Evolutionary conservation across 352 stramenopile genomes (phyloP).

Genomic region (Pythium sukuiense): DNA sequence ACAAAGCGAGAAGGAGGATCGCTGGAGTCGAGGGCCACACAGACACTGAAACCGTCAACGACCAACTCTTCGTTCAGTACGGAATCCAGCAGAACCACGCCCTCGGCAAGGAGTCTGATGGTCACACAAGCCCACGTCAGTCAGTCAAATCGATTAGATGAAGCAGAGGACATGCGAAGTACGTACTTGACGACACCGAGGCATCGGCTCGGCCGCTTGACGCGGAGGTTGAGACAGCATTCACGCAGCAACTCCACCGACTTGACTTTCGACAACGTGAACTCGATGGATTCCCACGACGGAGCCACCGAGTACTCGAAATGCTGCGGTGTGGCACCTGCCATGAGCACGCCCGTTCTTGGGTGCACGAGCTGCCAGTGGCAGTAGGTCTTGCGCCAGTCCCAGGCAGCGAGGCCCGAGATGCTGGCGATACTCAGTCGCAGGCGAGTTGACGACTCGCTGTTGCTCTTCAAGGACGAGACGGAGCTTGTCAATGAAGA

Average conservation of each 20-base stretch:
- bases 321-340: neutral
- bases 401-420: neutral
- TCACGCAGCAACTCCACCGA: neutral
- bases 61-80: neutral
- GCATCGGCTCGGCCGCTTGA: neutral
- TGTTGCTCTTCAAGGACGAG: neutral
- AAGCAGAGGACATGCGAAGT: neutral
- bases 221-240: neutral
- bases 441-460: neutral
- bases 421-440: neutral
- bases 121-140: neutral
- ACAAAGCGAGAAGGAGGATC: neutral
- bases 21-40: neutral
- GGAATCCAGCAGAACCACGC: neutral
- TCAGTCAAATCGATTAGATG: neutral
- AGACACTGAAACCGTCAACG: neutral
- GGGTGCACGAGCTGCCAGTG: neutral
- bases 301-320: neutral
- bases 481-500: neutral
- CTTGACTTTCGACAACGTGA: neutral
- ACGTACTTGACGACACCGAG: neutral
- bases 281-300: neutral
- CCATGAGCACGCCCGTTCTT: neutral
- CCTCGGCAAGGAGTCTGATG: neutral
- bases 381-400: neutral